A percentile compares a stretch with the other conserved stretches of the same genome.
Evolutionary conservation across 1,284 basidiomycete species (phyloP).

Genomic region (Ustanciosporium gigantosporum): DNA sequence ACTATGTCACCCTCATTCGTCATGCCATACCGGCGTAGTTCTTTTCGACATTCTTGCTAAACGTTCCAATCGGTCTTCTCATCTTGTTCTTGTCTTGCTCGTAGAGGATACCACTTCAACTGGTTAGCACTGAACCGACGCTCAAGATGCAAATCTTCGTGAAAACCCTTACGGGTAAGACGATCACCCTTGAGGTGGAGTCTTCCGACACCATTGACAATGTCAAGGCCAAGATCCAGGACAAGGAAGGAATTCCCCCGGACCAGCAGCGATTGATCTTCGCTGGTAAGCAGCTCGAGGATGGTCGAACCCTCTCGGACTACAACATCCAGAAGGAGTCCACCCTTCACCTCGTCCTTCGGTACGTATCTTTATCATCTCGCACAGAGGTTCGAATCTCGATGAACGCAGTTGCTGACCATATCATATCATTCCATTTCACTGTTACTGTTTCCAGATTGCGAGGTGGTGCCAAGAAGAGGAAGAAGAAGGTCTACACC

Average conservation of each 20-base stretch:
- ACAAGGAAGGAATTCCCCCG: slow-evolving; percentile 77
- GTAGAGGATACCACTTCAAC: slow-evolving; percentile 51
- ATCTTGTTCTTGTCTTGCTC: not conserved
- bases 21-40: no score
- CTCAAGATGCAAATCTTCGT: slow-evolving; percentile 57
- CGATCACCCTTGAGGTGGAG: slow-evolving; percentile 63
- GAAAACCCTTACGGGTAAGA: slow-evolving; percentile 62
- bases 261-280: slow-evolving; percentile 98
- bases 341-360: slow-evolving; percentile 57
- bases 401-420: no score
- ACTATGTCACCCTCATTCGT: not conserved
- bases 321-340: slow-evolving; percentile 80
- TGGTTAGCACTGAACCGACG: slow-evolving; percentile 53
- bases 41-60: slow-evolving; percentile 8
- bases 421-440: no score
- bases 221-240: slow-evolving; percentile 65
- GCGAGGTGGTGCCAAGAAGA: slow-evolving; percentile 97
- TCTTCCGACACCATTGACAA: slow-evolving; percentile 62
- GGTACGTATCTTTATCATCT: no score
- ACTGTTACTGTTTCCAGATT: no score
- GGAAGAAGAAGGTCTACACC: slow-evolving; percentile 99
- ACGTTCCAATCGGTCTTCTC: not conserved
- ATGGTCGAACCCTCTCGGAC: slow-evolving; percentile 63
- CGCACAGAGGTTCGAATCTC: no score
- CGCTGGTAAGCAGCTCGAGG: slow-evolving; percentile 89